These are phyloP conservation scores for Moricandia arvensis DNA, from an alignment of 345 rosid genomes.

Conservation along the genomic window DNA sequence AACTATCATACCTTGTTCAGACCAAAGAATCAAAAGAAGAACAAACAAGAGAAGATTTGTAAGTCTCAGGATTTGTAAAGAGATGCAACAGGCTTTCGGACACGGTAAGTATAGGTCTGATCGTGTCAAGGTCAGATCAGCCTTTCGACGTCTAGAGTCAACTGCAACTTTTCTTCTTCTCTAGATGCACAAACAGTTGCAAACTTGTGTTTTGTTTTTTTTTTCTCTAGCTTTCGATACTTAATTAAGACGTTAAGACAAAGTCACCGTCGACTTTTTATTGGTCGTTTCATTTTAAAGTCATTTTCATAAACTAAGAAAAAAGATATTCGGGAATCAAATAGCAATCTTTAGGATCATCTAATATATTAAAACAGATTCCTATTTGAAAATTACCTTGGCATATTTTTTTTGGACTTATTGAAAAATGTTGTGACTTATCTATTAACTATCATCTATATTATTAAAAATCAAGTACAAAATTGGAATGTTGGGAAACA, in stretches of 20 bases:
- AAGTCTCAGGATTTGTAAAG: background rate
- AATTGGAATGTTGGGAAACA: no score
- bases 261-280: conserved; percentile 25
- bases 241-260: conserved; percentile 8
- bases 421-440: no score
- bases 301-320: background rate
- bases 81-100: background rate
- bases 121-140: conserved; percentile 5
- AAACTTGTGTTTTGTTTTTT: conserved; percentile 35
- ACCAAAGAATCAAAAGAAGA: conserved; percentile 1
- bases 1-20: background rate
- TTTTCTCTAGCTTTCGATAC: background rate
- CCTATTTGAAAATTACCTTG: no score
- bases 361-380: no score
- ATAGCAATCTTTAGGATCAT: background rate
- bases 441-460: no score
- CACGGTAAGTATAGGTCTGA: conserved; percentile 22
- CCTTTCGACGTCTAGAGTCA: conserved; percentile 13
- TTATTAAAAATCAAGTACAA: no score
- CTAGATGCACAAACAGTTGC: conserved; percentile 8
- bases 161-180: conserved; percentile 27
- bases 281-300: background rate
- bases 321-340: background rate
- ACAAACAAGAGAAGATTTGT: conserved; percentile 12
- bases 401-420: no score